These are phyloP conservation scores for Symbiodinium natans DNA, from an alignment of 73 alveolate genomes.

Conservation along the genomic window DNA sequence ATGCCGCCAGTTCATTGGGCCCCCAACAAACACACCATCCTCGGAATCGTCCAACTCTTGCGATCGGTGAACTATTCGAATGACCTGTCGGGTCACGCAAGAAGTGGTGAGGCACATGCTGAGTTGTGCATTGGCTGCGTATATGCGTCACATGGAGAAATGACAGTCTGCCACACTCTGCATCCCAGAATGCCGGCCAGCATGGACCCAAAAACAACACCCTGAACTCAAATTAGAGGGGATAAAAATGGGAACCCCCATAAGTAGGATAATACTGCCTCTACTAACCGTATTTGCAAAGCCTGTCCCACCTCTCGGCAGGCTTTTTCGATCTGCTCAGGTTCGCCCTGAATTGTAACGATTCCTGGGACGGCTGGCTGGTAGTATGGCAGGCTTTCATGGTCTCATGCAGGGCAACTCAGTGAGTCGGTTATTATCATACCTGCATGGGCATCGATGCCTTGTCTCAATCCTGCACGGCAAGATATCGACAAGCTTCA, in stretches of 20 bases:
- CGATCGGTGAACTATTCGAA: conserved; percentile 77
- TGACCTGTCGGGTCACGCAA: conserved; percentile 10
- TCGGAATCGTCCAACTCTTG: conserved; percentile 67
- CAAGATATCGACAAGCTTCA: neutral
- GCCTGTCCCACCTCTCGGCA: conserved; percentile 66
- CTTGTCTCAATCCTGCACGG: neutral
- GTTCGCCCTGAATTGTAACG: conserved; percentile 82
- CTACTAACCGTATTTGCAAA: neutral
- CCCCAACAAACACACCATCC: conserved; percentile 49
- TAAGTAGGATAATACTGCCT: neutral
- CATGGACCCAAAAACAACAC: too few relatives aligned
- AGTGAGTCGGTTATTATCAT: too few relatives aligned
- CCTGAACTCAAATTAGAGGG: too few relatives aligned
- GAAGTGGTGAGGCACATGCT: neutral
- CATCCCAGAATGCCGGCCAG: too few relatives aligned
- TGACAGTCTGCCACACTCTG: neutral
- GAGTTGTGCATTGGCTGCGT: neutral
- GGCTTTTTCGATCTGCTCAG: conserved; percentile 41
- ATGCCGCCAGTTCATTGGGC: neutral
- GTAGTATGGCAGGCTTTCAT: too few relatives aligned
- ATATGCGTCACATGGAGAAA: neutral
- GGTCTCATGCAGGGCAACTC: too few relatives aligned
- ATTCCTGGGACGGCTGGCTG: neutral
- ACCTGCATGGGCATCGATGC: too few relatives aligned
- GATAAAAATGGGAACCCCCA: neutral